Evolutionary conservation across 805 yeast genomes (phyloP), one percentile per base, ranked within the genome.

Genomic region (Candida boleticola): DNA sequence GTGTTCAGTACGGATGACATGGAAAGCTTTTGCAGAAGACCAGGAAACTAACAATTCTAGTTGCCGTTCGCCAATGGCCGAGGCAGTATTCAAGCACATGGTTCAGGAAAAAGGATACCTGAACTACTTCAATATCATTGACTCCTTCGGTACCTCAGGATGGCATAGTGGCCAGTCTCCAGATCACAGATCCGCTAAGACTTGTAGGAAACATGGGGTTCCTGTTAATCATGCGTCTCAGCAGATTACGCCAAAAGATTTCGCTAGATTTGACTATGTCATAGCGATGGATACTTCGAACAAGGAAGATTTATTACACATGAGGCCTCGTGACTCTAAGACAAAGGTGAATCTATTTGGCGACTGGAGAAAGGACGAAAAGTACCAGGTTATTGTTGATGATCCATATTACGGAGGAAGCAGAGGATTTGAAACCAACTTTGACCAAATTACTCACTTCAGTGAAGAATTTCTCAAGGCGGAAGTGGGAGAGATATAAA

Each of bases 61-160:
- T 18, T 89, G 97, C 57, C 90, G 97, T 37, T 89, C 97, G 2
- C 98, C 98, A 11, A 92, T 90, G 98, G 97, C 98, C 0, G 97
- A 92, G 58, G 97, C 97, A 0, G 87, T 89, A 1, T 89, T 90
- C 64, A 72, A 70, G 37, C 80, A 86, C 44, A 67, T 69, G 13
- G 95, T 87, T 7, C 60, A 77, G 33, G 58, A 77, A 34, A 60
- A 64, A 17, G 82, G 83, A 0, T 60, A 68, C 39, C 22, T 55
- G 46, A 26, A 62, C 58, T 57, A 57, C n/a, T 77, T 89, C 46
- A 57, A 66, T 0, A 57, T 57, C 14, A 82, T 89, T 25, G 97
- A 90, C 55, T 89, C 97, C 0, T 90, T 82, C 62, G 98, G 97
- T 13, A 89, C 97, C 0, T 80, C 86, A 7, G 85, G 83, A 1